These are phyloP conservation scores for Rauvolfia tetraphylla DNA, from an alignment of 257 asterid species.

Conservation along the genomic window DNA sequence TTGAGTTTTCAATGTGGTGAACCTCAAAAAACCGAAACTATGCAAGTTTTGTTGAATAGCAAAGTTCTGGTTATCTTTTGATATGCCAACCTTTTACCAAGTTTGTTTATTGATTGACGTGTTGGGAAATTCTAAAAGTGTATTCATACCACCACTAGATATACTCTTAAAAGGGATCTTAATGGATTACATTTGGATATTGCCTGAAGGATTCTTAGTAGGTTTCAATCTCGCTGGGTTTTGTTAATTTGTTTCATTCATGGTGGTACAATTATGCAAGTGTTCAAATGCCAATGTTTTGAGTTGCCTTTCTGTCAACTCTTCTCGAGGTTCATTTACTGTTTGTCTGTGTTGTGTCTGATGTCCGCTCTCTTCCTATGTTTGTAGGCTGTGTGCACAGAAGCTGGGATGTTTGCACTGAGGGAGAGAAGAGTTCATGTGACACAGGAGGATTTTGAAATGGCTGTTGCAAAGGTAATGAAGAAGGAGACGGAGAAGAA, in stretches of 20 bases:
- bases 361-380: background rate
- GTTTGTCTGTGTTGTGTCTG: background rate
- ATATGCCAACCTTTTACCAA: no score
- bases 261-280: background rate
- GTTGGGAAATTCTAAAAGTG: no score
- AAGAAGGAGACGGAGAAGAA: constrained; percentile 92
- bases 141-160: background rate
- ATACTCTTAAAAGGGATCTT: background rate
- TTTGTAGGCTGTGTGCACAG: constrained; percentile 88
- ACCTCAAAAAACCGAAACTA: background rate
- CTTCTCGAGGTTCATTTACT: background rate
- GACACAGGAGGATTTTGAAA: constrained; percentile 94
- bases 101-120: no score
- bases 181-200: no score
- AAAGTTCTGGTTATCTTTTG: no score
- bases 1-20: background rate
- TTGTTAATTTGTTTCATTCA: background rate
- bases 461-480: constrained; percentile 98
- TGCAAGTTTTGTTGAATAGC: background rate
- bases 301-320: no score
- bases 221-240: background rate
- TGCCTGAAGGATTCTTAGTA: no score
- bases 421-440: constrained; percentile 95
- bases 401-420: constrained; percentile 95
- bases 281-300: background rate